Conservation (phyloP, 768 basidiomycete genomes). For the Pleurotus djamor region DNA sequence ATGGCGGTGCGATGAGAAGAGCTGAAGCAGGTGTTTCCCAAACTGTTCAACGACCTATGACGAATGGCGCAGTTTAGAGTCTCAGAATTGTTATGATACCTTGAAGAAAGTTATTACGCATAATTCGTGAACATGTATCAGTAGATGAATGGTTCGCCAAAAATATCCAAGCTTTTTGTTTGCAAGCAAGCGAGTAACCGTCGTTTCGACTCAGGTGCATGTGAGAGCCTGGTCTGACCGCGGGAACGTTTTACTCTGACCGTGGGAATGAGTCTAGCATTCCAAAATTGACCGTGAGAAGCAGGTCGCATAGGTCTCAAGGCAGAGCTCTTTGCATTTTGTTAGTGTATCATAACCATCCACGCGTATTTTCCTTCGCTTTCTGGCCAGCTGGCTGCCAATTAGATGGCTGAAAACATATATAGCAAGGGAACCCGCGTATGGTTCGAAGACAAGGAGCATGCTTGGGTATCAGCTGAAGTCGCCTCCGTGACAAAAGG, state of each 20-base stretch:
- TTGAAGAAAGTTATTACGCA: too few species aligned
- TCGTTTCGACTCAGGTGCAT: too few species aligned
- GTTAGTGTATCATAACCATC: conserved; percentile 5
- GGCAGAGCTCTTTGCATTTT: not conserved
- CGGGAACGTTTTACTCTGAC: not conserved
- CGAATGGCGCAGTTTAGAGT: too few species aligned
- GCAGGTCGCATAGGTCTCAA: not conserved
- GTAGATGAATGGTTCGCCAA: too few species aligned
- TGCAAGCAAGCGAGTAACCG: too few species aligned
- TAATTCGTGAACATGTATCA: too few species aligned
- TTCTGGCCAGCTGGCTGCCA: conserved; percentile 8
- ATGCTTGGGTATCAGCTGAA: conserved; percentile 92
- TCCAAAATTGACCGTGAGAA: conserved; percentile 5
- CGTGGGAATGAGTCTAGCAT: not conserved
- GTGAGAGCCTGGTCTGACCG: too few species aligned
- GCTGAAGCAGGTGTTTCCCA: not conserved
- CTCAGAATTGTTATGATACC: too few species aligned
- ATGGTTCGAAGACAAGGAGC: conserved; percentile 94
- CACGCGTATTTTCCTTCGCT: conserved; percentile 8
- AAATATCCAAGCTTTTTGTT: too few species aligned
- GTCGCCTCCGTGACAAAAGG: conserved; percentile 65
- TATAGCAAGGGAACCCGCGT: conserved; percentile 89
- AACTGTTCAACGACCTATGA: too few species aligned
- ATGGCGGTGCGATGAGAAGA: not conserved
- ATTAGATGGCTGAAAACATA: conserved; percentile 82